These are phyloP conservation scores for Solanum lycopersicoides DNA, from an alignment of 257 asterid species.

Conservation along the genomic window DNA sequence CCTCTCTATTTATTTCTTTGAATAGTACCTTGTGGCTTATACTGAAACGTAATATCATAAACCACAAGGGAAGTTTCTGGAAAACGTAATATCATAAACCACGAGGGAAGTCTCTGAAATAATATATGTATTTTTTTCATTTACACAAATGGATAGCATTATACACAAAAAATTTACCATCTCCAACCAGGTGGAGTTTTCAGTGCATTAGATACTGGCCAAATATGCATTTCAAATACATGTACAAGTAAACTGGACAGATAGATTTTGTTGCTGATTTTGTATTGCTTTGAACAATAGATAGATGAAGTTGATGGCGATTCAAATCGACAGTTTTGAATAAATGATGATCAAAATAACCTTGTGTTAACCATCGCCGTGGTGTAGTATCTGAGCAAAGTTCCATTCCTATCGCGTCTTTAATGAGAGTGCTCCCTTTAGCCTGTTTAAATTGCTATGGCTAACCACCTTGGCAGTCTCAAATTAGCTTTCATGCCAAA, in stretches of 20 bases:
- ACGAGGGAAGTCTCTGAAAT: neutral
- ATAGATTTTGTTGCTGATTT: neutral
- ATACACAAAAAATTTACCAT: neutral
- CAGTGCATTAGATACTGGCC: neutral
- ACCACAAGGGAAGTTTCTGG: no score
- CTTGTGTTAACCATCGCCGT: neutral
- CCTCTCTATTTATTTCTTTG: neutral
- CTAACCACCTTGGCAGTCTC: slow-evolving; percentile 78
- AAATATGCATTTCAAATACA: neutral
- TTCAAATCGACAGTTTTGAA: neutral
- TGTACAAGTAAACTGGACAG: neutral
- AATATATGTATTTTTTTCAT: no score
- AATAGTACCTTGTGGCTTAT: no score
- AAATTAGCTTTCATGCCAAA: slow-evolving; percentile 73
- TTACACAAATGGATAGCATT: neutral
- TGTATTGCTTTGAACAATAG: neutral
- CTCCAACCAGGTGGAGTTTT: neutral
- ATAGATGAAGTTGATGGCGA: neutral
- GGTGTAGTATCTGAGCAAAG: neutral
- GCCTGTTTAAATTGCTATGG: slow-evolving; percentile 34
- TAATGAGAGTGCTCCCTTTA: neutral
- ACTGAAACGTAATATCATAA: neutral
- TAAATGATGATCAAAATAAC: neutral
- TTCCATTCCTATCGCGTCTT: neutral
- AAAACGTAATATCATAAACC: neutral